Percentiles rank a stretch among this genome's conserved stretches.
These are phyloP conservation scores for Stagonosporopsis cucurbitacearum DNA, from an alignment of 2,329 filamentous ascomycete genomes.

Conservation along the genomic window DNA sequence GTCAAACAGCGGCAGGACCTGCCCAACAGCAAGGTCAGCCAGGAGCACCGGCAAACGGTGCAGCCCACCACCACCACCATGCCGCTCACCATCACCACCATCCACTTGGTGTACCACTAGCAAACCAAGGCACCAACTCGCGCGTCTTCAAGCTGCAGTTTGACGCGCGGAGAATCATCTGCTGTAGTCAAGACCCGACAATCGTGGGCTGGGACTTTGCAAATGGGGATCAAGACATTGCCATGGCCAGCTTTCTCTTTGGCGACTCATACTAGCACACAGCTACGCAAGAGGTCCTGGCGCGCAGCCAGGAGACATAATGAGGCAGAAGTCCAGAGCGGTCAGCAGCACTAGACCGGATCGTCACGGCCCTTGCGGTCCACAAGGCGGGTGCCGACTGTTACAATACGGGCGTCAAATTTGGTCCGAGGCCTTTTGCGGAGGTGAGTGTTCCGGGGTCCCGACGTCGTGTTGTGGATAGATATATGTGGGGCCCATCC, in stretches of 20 bases:
- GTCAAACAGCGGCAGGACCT: constrained; percentile 17
- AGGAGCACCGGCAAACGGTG: constrained; percentile 25
- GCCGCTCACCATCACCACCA: constrained; percentile 42
- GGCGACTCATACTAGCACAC: constrained; percentile 40
- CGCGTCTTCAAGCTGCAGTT: constrained; percentile 97
- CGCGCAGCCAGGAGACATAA: neutral
- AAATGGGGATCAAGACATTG: constrained; percentile 79
- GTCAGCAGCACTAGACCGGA: neutral
- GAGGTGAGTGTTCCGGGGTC: constrained; percentile 4
- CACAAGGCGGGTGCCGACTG: neutral
- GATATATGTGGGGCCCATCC: neutral
- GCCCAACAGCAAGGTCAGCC: constrained; percentile 24
- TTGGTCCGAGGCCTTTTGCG: constrained; percentile 2
- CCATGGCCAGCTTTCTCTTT: constrained; percentile 81
- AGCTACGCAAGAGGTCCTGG: neutral
- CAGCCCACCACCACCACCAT: constrained; percentile 35
- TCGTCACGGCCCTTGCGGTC: too few species aligned
- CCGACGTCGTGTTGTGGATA: neutral
- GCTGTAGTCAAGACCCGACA: constrained; percentile 86
- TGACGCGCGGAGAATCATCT: constrained; percentile 89
- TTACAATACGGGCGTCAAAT: neutral
- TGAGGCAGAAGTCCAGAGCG: neutral
- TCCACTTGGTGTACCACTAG: constrained; percentile 33
- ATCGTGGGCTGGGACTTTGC: constrained; percentile 99
- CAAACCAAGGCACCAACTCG: constrained; percentile 53